Conservation (phyloP, 2,329 filamentous ascomycete species). For the Trichoderma atrobrunneum region DNA sequence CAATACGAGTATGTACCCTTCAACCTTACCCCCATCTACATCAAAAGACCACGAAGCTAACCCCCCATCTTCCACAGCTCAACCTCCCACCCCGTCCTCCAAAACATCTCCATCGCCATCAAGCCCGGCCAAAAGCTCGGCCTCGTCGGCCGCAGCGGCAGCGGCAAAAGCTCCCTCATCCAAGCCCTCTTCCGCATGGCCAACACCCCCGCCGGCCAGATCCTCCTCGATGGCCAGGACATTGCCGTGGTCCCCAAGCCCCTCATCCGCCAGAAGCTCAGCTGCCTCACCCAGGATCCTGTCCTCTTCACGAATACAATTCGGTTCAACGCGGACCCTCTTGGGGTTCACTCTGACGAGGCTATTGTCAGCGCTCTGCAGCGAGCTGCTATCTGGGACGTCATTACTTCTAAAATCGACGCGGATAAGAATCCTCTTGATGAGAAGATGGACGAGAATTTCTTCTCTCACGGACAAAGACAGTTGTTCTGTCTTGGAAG, state of each 20-base stretch:
- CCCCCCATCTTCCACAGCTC: slow-evolving; percentile 10
- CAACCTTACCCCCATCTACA: slow-evolving; percentile 9
- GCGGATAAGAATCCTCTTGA: slow-evolving; percentile 31
- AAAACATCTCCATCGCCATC: slow-evolving; percentile 32
- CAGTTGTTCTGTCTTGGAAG: slow-evolving; percentile 35
- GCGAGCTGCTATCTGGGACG: slow-evolving; percentile 46
- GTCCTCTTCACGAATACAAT: slow-evolving; percentile 50
- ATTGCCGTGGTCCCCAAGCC: slow-evolving; percentile 28
- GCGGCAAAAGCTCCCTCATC: slow-evolving; percentile 39
- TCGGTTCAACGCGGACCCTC: slow-evolving; percentile 50
- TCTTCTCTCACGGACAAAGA: slow-evolving; percentile 34
- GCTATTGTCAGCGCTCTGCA: slow-evolving; percentile 44
- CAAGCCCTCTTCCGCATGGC: slow-evolving; percentile 48
- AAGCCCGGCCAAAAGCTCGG: slow-evolving; percentile 38
- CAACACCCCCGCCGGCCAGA: slow-evolving; percentile 41
- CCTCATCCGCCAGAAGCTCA: slow-evolving; percentile 35
- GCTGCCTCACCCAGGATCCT: slow-evolving; percentile 52
- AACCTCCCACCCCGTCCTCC: slow-evolving; percentile 29
- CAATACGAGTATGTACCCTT: slow-evolving; percentile 27
- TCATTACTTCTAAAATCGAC: slow-evolving; percentile 40
- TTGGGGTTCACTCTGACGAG: slow-evolving; percentile 36
- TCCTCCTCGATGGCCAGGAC: slow-evolving; percentile 47
- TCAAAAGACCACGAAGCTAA: slow-evolving; percentile 1
- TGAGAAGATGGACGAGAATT: slow-evolving; percentile 36
- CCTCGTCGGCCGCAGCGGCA: slow-evolving; percentile 46